A percentile compares a stretch with the other conserved stretches of the same genome.
Conservation (phyloP, 352 stramenopile genomes). For the Phytophthora brassicae region DNA sequence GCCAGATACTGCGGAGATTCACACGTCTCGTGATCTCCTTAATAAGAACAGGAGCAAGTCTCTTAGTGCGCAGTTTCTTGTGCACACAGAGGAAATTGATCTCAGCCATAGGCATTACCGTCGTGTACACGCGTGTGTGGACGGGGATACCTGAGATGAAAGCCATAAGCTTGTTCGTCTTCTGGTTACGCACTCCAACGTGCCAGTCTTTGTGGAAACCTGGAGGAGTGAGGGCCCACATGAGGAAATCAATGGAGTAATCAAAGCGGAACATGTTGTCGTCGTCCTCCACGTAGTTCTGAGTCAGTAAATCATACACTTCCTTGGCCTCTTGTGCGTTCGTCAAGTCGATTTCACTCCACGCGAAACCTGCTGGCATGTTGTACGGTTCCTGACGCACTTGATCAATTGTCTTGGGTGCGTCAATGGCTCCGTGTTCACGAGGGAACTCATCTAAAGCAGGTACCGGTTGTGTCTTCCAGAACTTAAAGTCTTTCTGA, state of each 20-base stretch:
- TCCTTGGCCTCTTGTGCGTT: conserved; percentile 81
- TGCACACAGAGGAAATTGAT: conserved; percentile 99
- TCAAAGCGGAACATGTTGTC: conserved; percentile 97
- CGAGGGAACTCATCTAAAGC: conserved; percentile 62
- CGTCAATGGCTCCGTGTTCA: conserved; percentile 94
- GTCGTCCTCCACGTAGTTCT: conserved; percentile 99
- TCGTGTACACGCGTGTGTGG: conserved; percentile 69
- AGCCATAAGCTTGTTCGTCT: conserved; percentile 94
- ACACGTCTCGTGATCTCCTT: conserved; percentile 99
- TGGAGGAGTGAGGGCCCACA: conserved; percentile 94
- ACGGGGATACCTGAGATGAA: conserved; percentile 98
- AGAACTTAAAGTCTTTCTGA: conserved; percentile 90
- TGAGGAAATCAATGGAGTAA: conserved; percentile 88
- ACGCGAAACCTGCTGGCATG: conserved; percentile 96
- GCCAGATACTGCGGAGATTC: conserved; percentile 93
- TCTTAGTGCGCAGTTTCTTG: conserved; percentile 97
- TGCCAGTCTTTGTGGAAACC: conserved; percentile 94
- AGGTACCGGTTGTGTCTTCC: conserved; percentile 92
- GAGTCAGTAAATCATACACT: conserved; percentile 96
- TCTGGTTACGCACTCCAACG: conserved; percentile 93
- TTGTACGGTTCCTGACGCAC: conserved; percentile 94
- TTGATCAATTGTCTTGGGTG: conserved; percentile 87
- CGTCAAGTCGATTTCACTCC: conserved; percentile 92
- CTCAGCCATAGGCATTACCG: conserved; percentile 87
- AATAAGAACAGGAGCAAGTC: conserved; percentile 98